These are phyloP conservation scores for Collybia sp. DNA, from an alignment of 768 basidiomycete species.

Conservation along the genomic window DNA sequence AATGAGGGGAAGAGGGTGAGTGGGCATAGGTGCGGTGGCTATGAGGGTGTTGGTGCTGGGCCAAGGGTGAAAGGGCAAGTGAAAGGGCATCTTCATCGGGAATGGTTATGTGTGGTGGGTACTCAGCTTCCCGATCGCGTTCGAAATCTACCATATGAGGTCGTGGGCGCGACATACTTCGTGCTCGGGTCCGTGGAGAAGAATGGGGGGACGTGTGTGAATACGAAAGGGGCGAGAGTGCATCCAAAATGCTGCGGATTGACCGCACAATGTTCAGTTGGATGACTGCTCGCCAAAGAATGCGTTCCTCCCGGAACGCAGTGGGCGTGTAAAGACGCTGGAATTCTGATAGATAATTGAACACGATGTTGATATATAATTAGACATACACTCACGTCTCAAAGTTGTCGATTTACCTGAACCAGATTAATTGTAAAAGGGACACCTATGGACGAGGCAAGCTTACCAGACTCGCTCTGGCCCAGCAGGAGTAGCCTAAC, in stretches of 20 bases:
- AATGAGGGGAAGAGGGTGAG: conserved; percentile 2
- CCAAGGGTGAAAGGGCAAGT: conserved; percentile 7
- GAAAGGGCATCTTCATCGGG: conserved; percentile 6
- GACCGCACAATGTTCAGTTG: conserved; percentile 81
- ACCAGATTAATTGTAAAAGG: neutral
- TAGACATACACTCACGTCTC: conserved; percentile 50
- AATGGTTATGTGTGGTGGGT: conserved; percentile 14
- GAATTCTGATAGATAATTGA: conserved; percentile 47
- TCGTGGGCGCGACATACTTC: conserved; percentile 27
- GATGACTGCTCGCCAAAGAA: conserved; percentile 81
- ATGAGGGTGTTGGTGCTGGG: conserved; percentile 14
- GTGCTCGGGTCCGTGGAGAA: conserved; percentile 28
- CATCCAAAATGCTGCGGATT: conserved; percentile 67
- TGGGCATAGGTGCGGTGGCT: conserved; percentile 13
- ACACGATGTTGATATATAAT: neutral
- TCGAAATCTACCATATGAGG: conserved; percentile 1
- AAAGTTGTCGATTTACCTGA: conserved; percentile 79
- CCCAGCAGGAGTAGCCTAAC: conserved; percentile 74
- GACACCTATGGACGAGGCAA: neutral
- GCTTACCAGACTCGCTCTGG: conserved; percentile 78
- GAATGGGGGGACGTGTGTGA: conserved; percentile 26
- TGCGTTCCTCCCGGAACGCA: conserved; percentile 69
- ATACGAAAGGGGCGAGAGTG: conserved; percentile 26
- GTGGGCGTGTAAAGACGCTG: conserved; percentile 72
- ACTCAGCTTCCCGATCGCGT: neutral